Evolutionary conservation across 129 eudicot species (phyloP), one percentile per base, ranked within the genome.

Genomic region (Cynara cardunculus): DNA sequence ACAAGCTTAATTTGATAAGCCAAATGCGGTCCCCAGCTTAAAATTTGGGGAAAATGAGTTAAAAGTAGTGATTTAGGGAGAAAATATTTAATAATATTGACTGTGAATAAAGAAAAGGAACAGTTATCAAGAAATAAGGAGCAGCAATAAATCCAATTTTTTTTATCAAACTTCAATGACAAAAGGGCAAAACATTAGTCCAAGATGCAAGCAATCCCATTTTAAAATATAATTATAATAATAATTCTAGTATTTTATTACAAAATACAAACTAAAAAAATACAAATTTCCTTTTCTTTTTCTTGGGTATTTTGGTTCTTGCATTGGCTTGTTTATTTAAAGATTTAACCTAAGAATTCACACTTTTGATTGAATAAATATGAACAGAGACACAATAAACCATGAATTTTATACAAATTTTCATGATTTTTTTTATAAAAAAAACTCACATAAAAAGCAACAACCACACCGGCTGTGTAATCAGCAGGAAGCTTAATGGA

Each of bases 381-480:
- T 56, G 59, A 32, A 25, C 27, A 62, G 7, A 72, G 19, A 31
- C 16, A 7, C 30, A 28, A n/a, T 7, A 49, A 71, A 49, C 28
- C 25, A 67, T 41, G 24, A 56, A 56, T 18, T 18, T 56, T 56
- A 56, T 18, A n/a, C 25, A 18, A 53, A 18, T 5, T 39, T 39
- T 39, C 14, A 39, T n/a, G n/a, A n/a, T n/a, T n/a, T n/a, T 39
- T 39, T 53, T 16, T 22, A 7, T 13, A 53, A 53, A 14, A 66
- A 75, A 81, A 78, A 89, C 97, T 88, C 78, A 94, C 98, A 94
- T 94, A 94, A 83, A 94, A 94, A 28, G 98, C 98, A 81, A 94
- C 97, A 35, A 94, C 98, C 74, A 94, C 97, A 71, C 98, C 98
- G 80, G 98, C 98, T 21, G 96, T 92, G 78, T 94, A 94, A 89